phyloP scores from a whole-genome alignment of 371 early-diverging fungal species.

The Circinella umbellata region DNA sequence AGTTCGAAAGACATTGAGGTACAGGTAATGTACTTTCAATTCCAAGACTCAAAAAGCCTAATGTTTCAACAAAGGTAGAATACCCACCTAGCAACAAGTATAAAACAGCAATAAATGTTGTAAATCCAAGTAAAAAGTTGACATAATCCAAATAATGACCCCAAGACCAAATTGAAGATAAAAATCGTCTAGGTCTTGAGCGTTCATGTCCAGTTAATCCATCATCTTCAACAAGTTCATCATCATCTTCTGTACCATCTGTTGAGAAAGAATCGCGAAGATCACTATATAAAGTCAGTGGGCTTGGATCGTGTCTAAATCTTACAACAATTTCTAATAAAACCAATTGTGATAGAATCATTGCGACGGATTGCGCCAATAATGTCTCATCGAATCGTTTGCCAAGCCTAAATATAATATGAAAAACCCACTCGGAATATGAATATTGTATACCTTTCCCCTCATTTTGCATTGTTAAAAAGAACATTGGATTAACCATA shows the following conservation, averaged over 20 bases:
- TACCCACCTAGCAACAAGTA: slow-evolving; percentile 34
- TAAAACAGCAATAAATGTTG: slow-evolving; percentile 36
- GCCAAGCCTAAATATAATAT: slow-evolving; percentile 40
- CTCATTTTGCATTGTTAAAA: neutral
- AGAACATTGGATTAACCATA: neutral
- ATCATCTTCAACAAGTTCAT: slow-evolving; percentile 13
- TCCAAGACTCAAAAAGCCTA: slow-evolving; percentile 52
- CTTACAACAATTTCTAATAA: slow-evolving; percentile 53
- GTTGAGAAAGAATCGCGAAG: slow-evolving; percentile 20
- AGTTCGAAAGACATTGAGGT: slow-evolving; percentile 64
- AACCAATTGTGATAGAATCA: slow-evolving; percentile 62
- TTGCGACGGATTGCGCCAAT: slow-evolving; percentile 63
- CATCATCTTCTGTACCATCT: slow-evolving; percentile 14
- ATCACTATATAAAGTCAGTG: slow-evolving; percentile 23
- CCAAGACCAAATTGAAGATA: slow-evolving; percentile 42
- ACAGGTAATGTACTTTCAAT: slow-evolving; percentile 68
- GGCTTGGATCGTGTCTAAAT: slow-evolving; percentile 27
- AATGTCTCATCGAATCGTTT: slow-evolving; percentile 62
- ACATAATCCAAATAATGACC: slow-evolving; percentile 49
- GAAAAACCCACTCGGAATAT: neutral
- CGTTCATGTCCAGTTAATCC: slow-evolving; percentile 13
- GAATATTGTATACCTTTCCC: neutral
- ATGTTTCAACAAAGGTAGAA: slow-evolving; percentile 33
- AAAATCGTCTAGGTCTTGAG: slow-evolving; percentile 19
- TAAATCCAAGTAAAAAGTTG: slow-evolving; percentile 46